Base-by-base conservation (phyloP, 2,329 filamentous ascomycete genomes). In the Colletotrichum sublineola region DNA sequence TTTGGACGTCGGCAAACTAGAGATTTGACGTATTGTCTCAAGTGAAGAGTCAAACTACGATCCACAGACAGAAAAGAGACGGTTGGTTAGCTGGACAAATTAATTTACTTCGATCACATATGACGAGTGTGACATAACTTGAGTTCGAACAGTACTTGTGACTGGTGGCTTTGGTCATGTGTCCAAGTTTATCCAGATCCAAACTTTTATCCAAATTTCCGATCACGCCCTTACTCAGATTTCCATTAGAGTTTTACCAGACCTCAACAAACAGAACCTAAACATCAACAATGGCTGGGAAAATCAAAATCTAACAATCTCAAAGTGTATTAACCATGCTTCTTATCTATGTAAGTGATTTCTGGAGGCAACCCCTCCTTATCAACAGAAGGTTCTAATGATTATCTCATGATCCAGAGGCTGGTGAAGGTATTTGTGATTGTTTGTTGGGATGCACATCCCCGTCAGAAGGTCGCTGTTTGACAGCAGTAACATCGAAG, bases 261-360 rank as follows among this genome's bases (percentile, higher is more conserved):
- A 20, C 24, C 46, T 48, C 46, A 50, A 50, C 46, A 50, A 42
- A 42, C 40, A 50, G 46, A 29, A 50, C 46, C 46, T 29, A n/a
- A 50, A 50, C 46, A 50, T 50, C 29, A 24, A 50, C 46, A 50
- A 24, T 50, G 46, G 46, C 29, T 50, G 46, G 46, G 46, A 50
- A 50, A 50, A n/a, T 50, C n/a, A 50, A 50, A 50, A n/a, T 24
- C 46, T 14, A 42, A 24, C 24, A 24, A 29, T 29, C 46, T 50
- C 5, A 24, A 50, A 50, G 46, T 14, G 12, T n/a, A n/a, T n/a
- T 50, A 50, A 50, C 20, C n/a, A 50, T 50, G n/a, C 20, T 50
- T 50, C n/a, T 50, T 50, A 24, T 50, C 46, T 50, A n/a, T 24
- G n/a, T 50, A 12, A 3, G 46, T 50, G 46, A 12, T 50, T 50